Evolutionary conservation across 129 eudicot species (phyloP).

Genomic region (Logfia minima): DNA sequence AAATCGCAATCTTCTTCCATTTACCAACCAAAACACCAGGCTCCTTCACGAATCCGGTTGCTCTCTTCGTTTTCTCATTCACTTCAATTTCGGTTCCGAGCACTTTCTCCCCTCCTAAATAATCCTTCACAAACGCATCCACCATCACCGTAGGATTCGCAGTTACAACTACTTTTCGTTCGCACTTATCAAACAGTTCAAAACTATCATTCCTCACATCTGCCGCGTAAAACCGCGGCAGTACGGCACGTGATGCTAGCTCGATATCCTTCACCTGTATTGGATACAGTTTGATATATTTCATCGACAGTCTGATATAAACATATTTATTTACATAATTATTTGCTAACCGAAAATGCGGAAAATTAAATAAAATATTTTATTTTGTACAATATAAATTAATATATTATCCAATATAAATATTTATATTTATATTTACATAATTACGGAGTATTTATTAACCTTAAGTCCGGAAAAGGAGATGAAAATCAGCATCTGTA

Average conservation of each 20-base stretch:
- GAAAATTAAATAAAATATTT: too few species aligned
- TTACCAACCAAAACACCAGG: constrained; percentile 91
- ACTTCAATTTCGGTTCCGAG: constrained; percentile 95
- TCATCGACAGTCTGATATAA: too few species aligned
- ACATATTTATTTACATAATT: neutral
- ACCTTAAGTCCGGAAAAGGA: constrained; percentile 61
- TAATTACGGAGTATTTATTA: neutral
- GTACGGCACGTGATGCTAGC: constrained; percentile 84
- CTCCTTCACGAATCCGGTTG: constrained; percentile 82
- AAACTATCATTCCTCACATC: constrained; percentile 83
- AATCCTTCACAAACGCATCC: constrained; percentile 87
- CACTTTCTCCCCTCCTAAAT: constrained; percentile 89
- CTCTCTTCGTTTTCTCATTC: constrained; percentile 70
- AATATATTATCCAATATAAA: too few species aligned
- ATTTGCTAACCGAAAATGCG: neutral
- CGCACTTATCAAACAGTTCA: constrained; percentile 68
- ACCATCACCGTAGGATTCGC: constrained; percentile 97
- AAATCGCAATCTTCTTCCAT: constrained; percentile 69
- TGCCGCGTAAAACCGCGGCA: constrained; percentile 74
- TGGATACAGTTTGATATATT: too few species aligned
- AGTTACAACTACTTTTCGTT: constrained; percentile 76
- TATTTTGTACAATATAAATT: neutral
- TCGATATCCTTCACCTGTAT: constrained; percentile 75
- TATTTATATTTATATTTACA: too few species aligned
- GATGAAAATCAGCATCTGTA: constrained; percentile 71